Evolutionary conservation across 2,329 filamentous ascomycete genomes (phyloP), one percentile per base, ranked within the genome.

Genomic region (Mollisiaceae sp.): DNA sequence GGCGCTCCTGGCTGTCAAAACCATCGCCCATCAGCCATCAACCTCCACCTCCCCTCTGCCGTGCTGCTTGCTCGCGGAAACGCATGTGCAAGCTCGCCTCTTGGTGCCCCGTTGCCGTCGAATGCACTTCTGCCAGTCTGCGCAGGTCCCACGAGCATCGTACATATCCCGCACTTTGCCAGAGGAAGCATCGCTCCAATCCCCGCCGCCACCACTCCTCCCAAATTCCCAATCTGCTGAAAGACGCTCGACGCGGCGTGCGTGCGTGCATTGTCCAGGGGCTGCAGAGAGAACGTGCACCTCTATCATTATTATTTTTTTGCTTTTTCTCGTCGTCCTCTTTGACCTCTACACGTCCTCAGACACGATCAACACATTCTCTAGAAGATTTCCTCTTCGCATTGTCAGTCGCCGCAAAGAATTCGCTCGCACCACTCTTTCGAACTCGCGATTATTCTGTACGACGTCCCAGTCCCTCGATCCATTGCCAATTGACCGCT

Each of bases 391-490:
- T 24, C 45, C 15, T 35, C 27, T 32, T 55, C 56, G 24, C 39
- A 41, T 57, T 60, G 35, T 20, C 38, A 59, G 22, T 20, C 18
- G 22, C 47, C 43, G 43, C 20, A 56, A 43, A 32, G 55, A 43
- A 36, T 54, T 41, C 43, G 52, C 43, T 22, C 55, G 38, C 27
- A 12, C 39, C 32, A 18, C 43, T 62, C 59, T 41, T 41, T 58
- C 39, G 36, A 45, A 56, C 52, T 47, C 38, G 27, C 55, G 20
- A 32, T n/a, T 36, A 8, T 59, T 60, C 39, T 8, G 43, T 47
- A 38, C 67, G 62, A 20, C 52, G 38, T 63, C 47, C 59, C 59
- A 63, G 56, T 66, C 54, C 27, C 47, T 66, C 58, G 20, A 45
- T n/a, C 11, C 8, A 8, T 27, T 43, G 43, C 38, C 39, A 41